These are phyloP conservation scores for Sporothrix mexicana DNA, from an alignment of 2,329 filamentous ascomycete species.

Conservation along the genomic window DNA sequence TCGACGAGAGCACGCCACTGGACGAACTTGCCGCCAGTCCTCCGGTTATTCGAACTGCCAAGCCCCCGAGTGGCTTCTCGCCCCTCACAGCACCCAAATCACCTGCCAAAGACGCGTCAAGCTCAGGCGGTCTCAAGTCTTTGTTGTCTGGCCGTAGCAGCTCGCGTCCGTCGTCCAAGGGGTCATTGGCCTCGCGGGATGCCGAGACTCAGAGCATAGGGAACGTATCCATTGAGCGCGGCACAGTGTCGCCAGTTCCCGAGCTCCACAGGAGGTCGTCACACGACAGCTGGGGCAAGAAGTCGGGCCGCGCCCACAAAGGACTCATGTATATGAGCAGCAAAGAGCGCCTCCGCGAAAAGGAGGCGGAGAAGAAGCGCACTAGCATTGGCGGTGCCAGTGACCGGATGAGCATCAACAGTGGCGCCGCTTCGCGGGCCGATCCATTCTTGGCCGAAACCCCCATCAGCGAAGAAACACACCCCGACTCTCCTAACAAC, in stretches of 20 bases:
- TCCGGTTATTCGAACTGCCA: conserved; percentile 80
- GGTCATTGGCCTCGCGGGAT: conserved; percentile 60
- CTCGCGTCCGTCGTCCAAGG: conserved; percentile 65
- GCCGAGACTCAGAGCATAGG: conserved; percentile 68
- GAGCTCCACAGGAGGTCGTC: conserved; percentile 61
- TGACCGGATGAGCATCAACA: conserved; percentile 44
- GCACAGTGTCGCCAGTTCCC: conserved; percentile 51
- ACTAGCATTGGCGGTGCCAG: conserved; percentile 51
- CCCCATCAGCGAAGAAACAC: conserved; percentile 62
- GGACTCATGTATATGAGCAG: conserved; percentile 77
- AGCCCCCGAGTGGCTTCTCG: conserved; percentile 78
- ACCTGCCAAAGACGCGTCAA: conserved; percentile 51
- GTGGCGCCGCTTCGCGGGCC: conserved; percentile 46
- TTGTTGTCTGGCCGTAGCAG: conserved; percentile 59
- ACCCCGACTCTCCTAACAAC: conserved; percentile 41
- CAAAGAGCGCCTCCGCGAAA: conserved; percentile 68
- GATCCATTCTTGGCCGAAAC: conserved; percentile 60
- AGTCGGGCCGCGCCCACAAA: conserved; percentile 58
- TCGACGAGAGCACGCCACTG: conserved; percentile 56
- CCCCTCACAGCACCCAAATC: conserved; percentile 69
- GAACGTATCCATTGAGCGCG: conserved; percentile 67
- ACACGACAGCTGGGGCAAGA: conserved; percentile 67
- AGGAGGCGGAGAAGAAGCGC: conserved; percentile 66
- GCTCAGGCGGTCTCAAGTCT: conserved; percentile 59
- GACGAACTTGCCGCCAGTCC: conserved; percentile 67